A percentile compares a stretch with the other conserved stretches of the same genome.
Evolutionary conservation across 352 stramenopile genomes (phyloP).

Genomic region (Pythium phragmiticola): DNA sequence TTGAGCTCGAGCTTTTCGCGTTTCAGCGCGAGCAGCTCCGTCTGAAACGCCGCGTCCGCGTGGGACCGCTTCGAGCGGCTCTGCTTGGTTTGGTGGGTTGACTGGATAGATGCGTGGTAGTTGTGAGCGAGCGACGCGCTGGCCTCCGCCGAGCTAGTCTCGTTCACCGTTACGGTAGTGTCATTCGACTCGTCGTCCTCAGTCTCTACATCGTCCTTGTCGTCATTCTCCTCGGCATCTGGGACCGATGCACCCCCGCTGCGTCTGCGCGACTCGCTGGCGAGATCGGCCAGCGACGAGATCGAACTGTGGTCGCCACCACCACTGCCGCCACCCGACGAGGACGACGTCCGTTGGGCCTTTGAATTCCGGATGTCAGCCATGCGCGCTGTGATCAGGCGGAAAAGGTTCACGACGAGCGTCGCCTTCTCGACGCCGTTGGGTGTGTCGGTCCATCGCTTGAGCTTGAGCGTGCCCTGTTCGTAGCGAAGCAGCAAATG

Average conservation of each 20-base stretch:
- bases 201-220: slow-evolving; percentile 6
- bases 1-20: slow-evolving; percentile 44
- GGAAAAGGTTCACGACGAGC: slow-evolving; percentile 32
- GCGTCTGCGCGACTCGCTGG: slow-evolving; percentile 10
- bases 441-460: slow-evolving; percentile 30
- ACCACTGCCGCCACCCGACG: background rate
- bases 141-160: background rate
- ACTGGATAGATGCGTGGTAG: background rate
- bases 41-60: slow-evolving; percentile 11
- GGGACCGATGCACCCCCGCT: slow-evolving; percentile 6
- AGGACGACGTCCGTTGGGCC: slow-evolving; percentile 13
- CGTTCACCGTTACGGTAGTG: background rate
- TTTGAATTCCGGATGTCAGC: slow-evolving; percentile 22
- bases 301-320: slow-evolving; percentile 9
- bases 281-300: slow-evolving; percentile 16
- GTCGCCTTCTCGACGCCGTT: slow-evolving; percentile 26
- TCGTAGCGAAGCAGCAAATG: slow-evolving; percentile 37
- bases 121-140: background rate
- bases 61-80: background rate
- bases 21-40: slow-evolving; percentile 34
- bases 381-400: slow-evolving; percentile 25
- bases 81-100: background rate
- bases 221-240: slow-evolving; percentile 1
- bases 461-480: slow-evolving; percentile 35
- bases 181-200: slow-evolving; percentile 1